Evolutionary conservation across 352 stramenopile genomes (phyloP), one percentile per base, ranked within the genome.

Genomic region (Blastocystis sp.): DNA sequence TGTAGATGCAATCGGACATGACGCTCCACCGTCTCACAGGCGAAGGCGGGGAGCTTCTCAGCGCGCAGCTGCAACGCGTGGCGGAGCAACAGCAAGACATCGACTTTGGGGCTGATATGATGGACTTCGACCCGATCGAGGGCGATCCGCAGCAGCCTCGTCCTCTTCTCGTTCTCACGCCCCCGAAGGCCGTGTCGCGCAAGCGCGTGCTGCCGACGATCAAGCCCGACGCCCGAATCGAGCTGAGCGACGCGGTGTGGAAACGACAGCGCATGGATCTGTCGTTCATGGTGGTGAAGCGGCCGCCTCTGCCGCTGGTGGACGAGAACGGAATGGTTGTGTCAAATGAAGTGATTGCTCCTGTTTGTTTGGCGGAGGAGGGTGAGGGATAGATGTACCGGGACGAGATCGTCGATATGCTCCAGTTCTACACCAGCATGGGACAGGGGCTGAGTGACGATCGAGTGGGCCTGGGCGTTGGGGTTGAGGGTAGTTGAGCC

Each of bases 181-280:
- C 70, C 40, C 70, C 70, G 4, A 81, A 81, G 28, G 4, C 34
- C 28, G 21, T 45, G 5, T 21, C 23, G 34, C 70, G 48, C n/a
- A 81, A 81, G 23, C 70, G 70, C 19, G 7, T n/a, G 5, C 38
- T 56, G 17, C 41, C 17, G 40, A 19, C 38, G 11, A 56, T 81
- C 23, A 48, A 38, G n/a, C 34, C 70, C 5, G 74, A 84, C 43
- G 23, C 23, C 21, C 53, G 74, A 2, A 84, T 84, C 45, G 74
- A 84, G 45, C 60, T 84, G 23, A 41, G 21, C 40, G 40, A 67
- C 45, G 53, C 45, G 19, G 17, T 69, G 38, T 69, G 48, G 53
- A 84, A 84, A 9, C 52, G 56, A 11, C 52, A 67, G 60, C 60
- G 74, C 23, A 28, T 40, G n/a, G 74, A 84, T 41, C 74, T 64